Percentiles rank a stretch among this genome's conserved stretches.
phyloP scores from a whole-genome alignment of 2,329 filamentous ascomycete genomes.

The Falciphora oryzae region DNA sequence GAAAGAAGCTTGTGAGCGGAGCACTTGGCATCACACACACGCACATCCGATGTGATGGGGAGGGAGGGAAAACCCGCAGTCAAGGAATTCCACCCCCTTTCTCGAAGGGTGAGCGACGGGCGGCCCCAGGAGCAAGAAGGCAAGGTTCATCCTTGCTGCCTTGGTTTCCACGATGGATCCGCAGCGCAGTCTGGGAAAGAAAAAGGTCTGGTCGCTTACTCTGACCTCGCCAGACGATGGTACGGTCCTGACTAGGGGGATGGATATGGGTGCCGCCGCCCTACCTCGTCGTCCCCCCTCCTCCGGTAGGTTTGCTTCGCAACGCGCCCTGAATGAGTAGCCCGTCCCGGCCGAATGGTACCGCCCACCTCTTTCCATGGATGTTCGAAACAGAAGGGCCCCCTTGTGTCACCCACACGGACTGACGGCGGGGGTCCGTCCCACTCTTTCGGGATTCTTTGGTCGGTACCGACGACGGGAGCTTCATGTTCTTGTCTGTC shows the following conservation, averaged over 20 bases:
- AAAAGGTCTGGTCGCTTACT: background rate
- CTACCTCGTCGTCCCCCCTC: background rate
- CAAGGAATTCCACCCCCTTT: background rate
- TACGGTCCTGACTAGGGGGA: too few relatives aligned
- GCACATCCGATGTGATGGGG: background rate
- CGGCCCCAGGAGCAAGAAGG: background rate
- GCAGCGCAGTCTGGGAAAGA: background rate
- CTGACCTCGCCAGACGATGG: background rate
- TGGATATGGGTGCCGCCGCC: background rate
- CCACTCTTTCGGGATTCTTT: background rate
- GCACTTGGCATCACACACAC: background rate
- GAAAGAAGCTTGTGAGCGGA: background rate
- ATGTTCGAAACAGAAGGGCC: background rate
- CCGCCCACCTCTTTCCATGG: background rate
- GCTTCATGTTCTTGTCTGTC: too few relatives aligned
- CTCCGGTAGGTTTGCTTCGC: too few relatives aligned
- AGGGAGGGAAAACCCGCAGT: background rate
- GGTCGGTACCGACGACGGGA: background rate
- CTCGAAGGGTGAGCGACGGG: background rate
- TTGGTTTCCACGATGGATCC: background rate
- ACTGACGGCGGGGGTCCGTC: too few relatives aligned
- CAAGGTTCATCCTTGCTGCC: background rate
- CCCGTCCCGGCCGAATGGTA: background rate
- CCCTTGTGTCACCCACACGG: background rate
- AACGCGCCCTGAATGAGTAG: background rate